A percentile compares a stretch with the other conserved stretches of the same genome.
Conservation (phyloP, 805 yeast genomes). For the Candida coquimbonensis region DNA sequence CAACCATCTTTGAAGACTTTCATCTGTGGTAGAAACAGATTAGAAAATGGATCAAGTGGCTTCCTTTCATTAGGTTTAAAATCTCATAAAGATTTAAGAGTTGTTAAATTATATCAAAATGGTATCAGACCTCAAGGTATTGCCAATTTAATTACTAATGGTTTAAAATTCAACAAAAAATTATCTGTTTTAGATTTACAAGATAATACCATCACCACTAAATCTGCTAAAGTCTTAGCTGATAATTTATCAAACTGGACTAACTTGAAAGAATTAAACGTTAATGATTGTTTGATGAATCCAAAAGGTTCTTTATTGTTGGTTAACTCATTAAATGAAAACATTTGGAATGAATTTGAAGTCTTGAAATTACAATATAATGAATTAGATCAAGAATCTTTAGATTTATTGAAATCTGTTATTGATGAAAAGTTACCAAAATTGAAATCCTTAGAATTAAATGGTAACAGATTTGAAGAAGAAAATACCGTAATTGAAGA, state of each 20-base stretch:
- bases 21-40: constrained; percentile 93
- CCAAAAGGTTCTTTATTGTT: constrained; percentile 63
- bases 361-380: constrained; percentile 77
- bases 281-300: constrained; percentile 85
- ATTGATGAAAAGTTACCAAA: constrained; percentile 49
- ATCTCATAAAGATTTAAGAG: constrained; percentile 67
- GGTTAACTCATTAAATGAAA: constrained; percentile 39
- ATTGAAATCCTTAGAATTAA: constrained; percentile 67
- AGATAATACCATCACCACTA: constrained; percentile 85
- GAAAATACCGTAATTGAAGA: constrained; percentile 65
- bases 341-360: constrained; percentile 38
- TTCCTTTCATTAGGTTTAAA: constrained; percentile 80
- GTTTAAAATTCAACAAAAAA: constrained; percentile 54
- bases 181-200: constrained; percentile 77
- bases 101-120: constrained; percentile 82
- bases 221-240: constrained; percentile 62
- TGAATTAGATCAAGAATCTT: constrained; percentile 66
- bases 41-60: constrained; percentile 89
- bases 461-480: constrained; percentile 91
- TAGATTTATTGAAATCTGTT: constrained; percentile 51
- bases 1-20: constrained; percentile 66
- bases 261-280: constrained; percentile 64
- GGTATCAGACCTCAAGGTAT: constrained; percentile 96
- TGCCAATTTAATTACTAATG: constrained; percentile 61
- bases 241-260: constrained; percentile 57